Evolutionary conservation across 768 basidiomycete species (phyloP).

Genomic region (Mycena chlorophos): DNA sequence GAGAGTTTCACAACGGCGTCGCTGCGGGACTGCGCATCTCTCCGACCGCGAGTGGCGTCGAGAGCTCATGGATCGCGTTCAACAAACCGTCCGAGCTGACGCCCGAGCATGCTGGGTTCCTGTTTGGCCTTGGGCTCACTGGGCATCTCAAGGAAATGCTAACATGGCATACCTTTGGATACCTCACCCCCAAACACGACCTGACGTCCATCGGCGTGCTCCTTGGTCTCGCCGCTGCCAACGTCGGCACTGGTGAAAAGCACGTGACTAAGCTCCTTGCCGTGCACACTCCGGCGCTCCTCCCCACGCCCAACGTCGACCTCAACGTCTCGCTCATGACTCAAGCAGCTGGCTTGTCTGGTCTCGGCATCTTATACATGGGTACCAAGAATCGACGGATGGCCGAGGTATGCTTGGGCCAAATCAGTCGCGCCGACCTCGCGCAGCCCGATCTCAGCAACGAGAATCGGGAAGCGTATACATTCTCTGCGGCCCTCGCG

Average conservation of each 20-base stretch:
- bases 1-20: slow-evolving; percentile 98
- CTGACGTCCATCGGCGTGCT: slow-evolving; percentile 91
- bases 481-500: slow-evolving; percentile 82
- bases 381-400: slow-evolving; percentile 86
- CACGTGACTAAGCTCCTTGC: slow-evolving; percentile 90
- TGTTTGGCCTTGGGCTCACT: slow-evolving; percentile 87
- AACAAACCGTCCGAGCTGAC: slow-evolving; percentile 90
- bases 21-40: slow-evolving; percentile 87
- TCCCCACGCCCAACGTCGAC: slow-evolving; percentile 84
- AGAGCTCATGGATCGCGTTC: slow-evolving; percentile 95
- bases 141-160: slow-evolving; percentile 89
- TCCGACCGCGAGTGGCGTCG: slow-evolving; percentile 70
- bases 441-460: slow-evolving; percentile 81
- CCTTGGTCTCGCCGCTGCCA: slow-evolving; percentile 90
- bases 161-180: slow-evolving; percentile 94
- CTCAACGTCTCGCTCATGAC: slow-evolving; percentile 89
- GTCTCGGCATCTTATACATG: slow-evolving; percentile 86
- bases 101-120: slow-evolving; percentile 94
- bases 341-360: slow-evolving; percentile 84
- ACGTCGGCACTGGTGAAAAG: slow-evolving; percentile 79
- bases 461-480: slow-evolving; percentile 91
- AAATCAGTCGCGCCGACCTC: slow-evolving; percentile 78
- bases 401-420: slow-evolving; percentile 87
- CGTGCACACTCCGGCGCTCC: slow-evolving; percentile 89
- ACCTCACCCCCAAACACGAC: slow-evolving; percentile 95